Evolutionary conservation across 495 filamentous ascomycete genomes (phyloP), one percentile per base, ranked within the genome.

Genomic region (Trichoderma gamsii): DNA sequence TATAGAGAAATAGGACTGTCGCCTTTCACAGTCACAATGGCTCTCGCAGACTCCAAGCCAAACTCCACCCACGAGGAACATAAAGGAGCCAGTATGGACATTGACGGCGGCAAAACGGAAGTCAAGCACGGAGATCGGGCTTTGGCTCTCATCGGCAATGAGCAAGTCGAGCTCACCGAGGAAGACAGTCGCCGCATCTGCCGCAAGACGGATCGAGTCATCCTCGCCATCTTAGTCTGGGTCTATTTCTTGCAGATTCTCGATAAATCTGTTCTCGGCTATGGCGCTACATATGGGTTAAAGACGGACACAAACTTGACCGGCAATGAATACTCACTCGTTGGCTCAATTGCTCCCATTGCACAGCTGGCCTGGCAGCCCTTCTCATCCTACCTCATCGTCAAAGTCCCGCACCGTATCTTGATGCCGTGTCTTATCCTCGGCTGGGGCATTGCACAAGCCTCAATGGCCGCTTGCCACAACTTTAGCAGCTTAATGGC

Each of bases 361-460:
- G 87, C 87, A 5, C 87, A 89, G 74, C 79, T 90, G 64, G 82
- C 77, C 38, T 89, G 85, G 86, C 87, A 89, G 74, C 87, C 87
- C 3, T 85, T 89, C 73, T 88, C 88, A 0, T 86, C 85, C 1
- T 77, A 81, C 65, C 76, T 90, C 35, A 89, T 90, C 71, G 85
- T 89, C 71, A 87, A 86, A 70, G 84, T 90, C 1, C 87, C 86
- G 0, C 86, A 84, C 70, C 81, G 84, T 18, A 85, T 87, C 43
- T 76, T 90, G 3, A 88, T 89, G 87, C 85, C 87, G 0, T 38
- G 65, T 0, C 72, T 89, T 18, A 77, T 82, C 15, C 73, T 88
- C 11, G 86, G 86, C 32, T 89, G 86, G 87, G 82, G 82, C 12
- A 78, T 91, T 13, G 81, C 87, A 8, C 85, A 86, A 35, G 79